Evolutionary conservation across 441 rosid genomes (phyloP).

Genomic region (Breynia disticha): DNA sequence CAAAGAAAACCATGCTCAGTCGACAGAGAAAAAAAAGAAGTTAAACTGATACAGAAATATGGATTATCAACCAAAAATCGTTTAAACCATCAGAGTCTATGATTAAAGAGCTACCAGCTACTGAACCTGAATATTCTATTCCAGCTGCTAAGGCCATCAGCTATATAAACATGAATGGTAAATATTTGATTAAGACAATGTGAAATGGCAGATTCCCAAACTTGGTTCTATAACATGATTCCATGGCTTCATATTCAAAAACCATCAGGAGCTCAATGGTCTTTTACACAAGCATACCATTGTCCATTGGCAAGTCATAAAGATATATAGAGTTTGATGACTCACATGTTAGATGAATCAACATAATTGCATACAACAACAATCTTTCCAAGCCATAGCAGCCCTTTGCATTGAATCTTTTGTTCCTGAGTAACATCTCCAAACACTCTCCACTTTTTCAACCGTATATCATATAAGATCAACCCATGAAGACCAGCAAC

Average conservation of each 20-base stretch:
- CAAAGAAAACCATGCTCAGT: conserved; percentile 1
- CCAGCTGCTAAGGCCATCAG: too few relatives aligned
- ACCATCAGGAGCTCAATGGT: background rate
- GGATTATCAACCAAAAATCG: too few relatives aligned
- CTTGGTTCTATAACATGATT: too few relatives aligned
- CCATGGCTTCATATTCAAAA: too few relatives aligned
- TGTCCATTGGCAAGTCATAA: conserved; percentile 13
- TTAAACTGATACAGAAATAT: too few relatives aligned
- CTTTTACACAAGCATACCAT: conserved; percentile 1
- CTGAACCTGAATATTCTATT: too few relatives aligned
- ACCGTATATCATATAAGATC: conserved; percentile 73
- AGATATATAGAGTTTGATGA: conserved; percentile 14
- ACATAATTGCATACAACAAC: conserved; percentile 88
- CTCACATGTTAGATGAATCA: conserved; percentile 76
- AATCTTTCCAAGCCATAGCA: conserved; percentile 92
- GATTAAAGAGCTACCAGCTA: too few relatives aligned
- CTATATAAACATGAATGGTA: too few relatives aligned
- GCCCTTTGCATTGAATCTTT: conserved; percentile 87
- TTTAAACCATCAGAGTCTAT: too few relatives aligned
- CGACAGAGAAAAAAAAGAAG: too few relatives aligned
- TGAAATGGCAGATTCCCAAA: too few relatives aligned
- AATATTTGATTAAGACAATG: too few relatives aligned
- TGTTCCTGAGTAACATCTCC: conserved; percentile 97
- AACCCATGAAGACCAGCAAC: conserved; percentile 95
- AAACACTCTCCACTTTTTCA: conserved; percentile 92